phyloP scores from a whole-genome alignment of 164 flowering plant species.

The Annona squamosa region DNA sequence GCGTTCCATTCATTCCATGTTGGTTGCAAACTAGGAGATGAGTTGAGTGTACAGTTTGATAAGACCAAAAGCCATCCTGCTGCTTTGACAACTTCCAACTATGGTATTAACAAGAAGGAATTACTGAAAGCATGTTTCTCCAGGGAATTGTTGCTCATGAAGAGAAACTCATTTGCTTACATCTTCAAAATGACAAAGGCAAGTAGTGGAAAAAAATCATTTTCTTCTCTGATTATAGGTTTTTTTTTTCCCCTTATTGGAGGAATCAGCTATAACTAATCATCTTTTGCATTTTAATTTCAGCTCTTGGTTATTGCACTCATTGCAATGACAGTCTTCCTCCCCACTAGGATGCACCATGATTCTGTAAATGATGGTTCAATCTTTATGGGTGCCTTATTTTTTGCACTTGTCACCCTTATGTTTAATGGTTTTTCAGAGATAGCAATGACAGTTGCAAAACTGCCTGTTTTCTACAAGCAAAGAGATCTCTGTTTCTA shows the following conservation, averaged over 20 bases:
- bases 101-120: constrained; percentile 48
- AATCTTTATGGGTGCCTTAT: constrained; percentile 16
- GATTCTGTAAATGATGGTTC: constrained; percentile 8
- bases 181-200: constrained; percentile 34
- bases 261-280: too few relatives aligned
- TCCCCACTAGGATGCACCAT: constrained; percentile 16
- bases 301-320: constrained; percentile 9
- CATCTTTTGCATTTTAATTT: neutral
- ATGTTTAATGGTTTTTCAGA: constrained; percentile 15
- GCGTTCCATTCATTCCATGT: constrained; percentile 45
- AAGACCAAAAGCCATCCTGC: constrained; percentile 36
- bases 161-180: constrained; percentile 35
- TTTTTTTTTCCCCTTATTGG: neutral
- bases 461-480: constrained; percentile 21
- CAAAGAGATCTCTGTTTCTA: constrained; percentile 18
- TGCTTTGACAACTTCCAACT: constrained; percentile 30
- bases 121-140: constrained; percentile 31
- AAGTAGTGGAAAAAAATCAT: neutral
- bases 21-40: constrained; percentile 28
- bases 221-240: neutral
- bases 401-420: constrained; percentile 10
- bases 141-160: constrained; percentile 38
- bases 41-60: constrained; percentile 35
- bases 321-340: constrained; percentile 16
- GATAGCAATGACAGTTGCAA: constrained; percentile 15